Conservation (phyloP, 2,329 filamentous ascomycete species). For the Sporothrix brasiliensis region DNA sequence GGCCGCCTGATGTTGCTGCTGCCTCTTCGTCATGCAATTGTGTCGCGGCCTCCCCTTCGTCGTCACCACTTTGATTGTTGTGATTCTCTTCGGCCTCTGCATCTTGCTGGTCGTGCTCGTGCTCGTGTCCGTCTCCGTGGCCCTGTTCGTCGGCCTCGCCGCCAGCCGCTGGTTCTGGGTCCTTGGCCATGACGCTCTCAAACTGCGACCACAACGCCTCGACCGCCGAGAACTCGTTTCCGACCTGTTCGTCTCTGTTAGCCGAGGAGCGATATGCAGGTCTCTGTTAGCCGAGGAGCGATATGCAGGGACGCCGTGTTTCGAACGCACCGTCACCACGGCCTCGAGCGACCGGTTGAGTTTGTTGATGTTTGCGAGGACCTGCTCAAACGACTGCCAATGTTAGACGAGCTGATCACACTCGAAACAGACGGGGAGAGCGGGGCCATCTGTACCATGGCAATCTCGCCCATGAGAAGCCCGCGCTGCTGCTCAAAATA, state of each 20-base stretch:
- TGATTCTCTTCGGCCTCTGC: neutral
- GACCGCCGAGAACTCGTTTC: constrained; percentile 96
- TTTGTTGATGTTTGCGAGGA: constrained; percentile 94
- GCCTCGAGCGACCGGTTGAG: constrained; percentile 90
- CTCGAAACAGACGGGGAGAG: neutral
- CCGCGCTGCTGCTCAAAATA: constrained; percentile 79
- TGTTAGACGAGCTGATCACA: neutral
- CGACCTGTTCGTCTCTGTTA: constrained; percentile 59
- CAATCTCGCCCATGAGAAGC: constrained; percentile 71
- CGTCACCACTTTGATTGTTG: neutral
- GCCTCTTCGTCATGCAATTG: constrained; percentile 15
- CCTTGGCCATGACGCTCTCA: constrained; percentile 88
- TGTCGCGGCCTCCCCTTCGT: constrained; percentile 18
- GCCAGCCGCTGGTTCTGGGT: constrained; percentile 38
- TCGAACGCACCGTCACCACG: constrained; percentile 73
- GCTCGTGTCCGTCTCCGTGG: neutral
- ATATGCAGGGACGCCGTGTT: neutral
- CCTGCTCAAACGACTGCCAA: constrained; percentile 74
- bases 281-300: neutral
- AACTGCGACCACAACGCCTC: constrained; percentile 97
- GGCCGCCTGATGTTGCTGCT: neutral
- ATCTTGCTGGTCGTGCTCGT: neutral
- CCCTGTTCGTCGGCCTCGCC: neutral
- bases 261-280: neutral
- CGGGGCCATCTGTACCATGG: constrained; percentile 55